Evolutionary conservation across 495 filamentous ascomycete species (phyloP).

Genomic region (Cenococcum geophilum): DNA sequence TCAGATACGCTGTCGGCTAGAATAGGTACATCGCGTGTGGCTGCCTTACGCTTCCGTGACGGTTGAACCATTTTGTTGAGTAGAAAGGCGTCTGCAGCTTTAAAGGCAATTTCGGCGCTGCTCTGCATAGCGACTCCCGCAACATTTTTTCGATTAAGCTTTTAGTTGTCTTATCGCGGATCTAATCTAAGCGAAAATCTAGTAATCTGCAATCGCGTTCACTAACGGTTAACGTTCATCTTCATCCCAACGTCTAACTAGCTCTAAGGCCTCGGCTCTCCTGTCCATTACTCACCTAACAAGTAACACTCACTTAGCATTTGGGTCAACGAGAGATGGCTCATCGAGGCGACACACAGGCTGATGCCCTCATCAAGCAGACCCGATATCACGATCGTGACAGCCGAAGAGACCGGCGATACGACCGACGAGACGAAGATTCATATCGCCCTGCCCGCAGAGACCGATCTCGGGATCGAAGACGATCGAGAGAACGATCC

Average conservation of each 20-base stretch:
- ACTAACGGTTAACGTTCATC: too few relatives aligned
- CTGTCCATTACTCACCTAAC: background rate
- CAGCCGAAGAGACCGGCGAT: conserved; percentile 12
- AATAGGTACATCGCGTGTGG: conserved; percentile 13
- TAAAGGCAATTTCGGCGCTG: background rate
- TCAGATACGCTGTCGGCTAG: conserved; percentile 9
- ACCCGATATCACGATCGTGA: conserved; percentile 6
- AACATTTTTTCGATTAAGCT: conserved; percentile 2
- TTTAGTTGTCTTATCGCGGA: background rate
- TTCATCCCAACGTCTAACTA: background rate
- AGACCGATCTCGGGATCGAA: background rate
- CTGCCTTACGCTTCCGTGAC: conserved; percentile 25
- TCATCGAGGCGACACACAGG: conserved; percentile 6
- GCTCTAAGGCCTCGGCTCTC: background rate
- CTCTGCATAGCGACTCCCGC: background rate
- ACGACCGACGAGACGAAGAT: conserved; percentile 20
- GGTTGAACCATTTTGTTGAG: conserved; percentile 18
- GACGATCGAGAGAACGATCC: background rate
- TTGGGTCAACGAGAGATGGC: conserved; percentile 7
- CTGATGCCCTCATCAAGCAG: conserved; percentile 6
- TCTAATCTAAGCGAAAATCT: background rate
- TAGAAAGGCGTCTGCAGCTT: background rate
- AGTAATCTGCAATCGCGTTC: too few relatives aligned
- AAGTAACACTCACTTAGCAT: background rate
- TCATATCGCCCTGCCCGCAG: conserved; percentile 3